phyloP scores from a whole-genome alignment of 805 yeast genomes.

The Pichia eremophila region DNA sequence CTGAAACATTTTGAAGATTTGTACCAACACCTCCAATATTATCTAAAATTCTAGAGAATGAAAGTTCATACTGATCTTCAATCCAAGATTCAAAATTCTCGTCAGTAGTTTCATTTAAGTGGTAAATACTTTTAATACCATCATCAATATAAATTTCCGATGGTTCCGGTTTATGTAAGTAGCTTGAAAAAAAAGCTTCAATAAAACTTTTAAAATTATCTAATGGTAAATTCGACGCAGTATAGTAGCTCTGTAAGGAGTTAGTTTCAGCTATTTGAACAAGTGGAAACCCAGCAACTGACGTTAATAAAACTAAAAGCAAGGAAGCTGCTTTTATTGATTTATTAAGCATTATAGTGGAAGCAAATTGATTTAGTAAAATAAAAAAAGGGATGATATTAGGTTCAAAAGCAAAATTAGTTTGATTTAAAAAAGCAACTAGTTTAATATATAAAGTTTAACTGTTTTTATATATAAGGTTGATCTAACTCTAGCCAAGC shows the following conservation, averaged over 20 bases:
- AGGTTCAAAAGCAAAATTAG: no score
- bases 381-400: no score
- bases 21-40: conserved; percentile 47
- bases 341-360: no score
- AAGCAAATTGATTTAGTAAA: neutral
- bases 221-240: neutral
- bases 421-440: no score
- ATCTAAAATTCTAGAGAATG: conserved; percentile 39
- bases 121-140: conserved; percentile 1
- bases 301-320: no score
- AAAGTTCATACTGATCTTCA: conserved; percentile 28
- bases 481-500: no score
- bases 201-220: neutral
- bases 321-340: no score
- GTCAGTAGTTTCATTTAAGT: neutral
- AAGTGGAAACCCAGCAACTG: no score
- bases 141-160: neutral
- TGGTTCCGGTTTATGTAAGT: neutral
- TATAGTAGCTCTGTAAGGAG: no score
- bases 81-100: conserved; percentile 40
- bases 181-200: neutral
- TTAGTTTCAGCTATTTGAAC: no score
- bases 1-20: conserved; percentile 31
- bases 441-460: no score
- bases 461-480: neutral